phyloP scores from a whole-genome alignment of 345 rosid genomes.

The Bruguiera gymnorhiza region DNA sequence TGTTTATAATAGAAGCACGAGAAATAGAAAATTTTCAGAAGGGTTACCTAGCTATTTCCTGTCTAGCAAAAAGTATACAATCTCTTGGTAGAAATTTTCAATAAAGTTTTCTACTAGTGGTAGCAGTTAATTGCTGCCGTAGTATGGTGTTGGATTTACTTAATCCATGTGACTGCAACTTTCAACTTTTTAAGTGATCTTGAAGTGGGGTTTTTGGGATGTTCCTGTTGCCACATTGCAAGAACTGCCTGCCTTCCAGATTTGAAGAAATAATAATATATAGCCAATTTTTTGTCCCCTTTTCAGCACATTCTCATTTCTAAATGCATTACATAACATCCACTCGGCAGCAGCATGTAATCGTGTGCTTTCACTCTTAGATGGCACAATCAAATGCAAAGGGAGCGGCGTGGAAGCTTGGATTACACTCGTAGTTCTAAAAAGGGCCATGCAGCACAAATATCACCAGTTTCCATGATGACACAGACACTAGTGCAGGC shows the following conservation, averaged over 20 bases:
- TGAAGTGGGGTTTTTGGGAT: constrained; percentile 22
- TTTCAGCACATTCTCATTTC: background rate
- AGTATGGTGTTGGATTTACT: constrained; percentile 33
- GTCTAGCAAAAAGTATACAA: constrained; percentile 13
- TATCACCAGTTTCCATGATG: background rate
- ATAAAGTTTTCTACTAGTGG: constrained; percentile 35
- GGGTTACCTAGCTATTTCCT: background rate
- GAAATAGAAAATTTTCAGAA: no score
- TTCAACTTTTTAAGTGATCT: constrained; percentile 23
- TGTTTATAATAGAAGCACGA: background rate
- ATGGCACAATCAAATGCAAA: constrained; percentile 15
- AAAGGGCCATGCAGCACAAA: background rate
- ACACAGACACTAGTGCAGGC: no score
- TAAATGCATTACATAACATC: background rate
- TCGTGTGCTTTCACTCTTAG: background rate
- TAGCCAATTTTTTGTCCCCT: background rate
- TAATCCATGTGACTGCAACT: constrained; percentile 6
- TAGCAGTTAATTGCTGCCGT: constrained; percentile 35
- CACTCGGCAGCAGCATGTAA: background rate
- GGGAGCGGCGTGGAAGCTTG: background rate
- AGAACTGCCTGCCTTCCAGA: background rate
- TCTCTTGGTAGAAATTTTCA: constrained; percentile 32
- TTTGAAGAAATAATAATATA: background rate
- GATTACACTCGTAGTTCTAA: background rate
- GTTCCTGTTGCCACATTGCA: constrained; percentile 20